Evolutionary conservation across 345 rosid genomes (phyloP).

Genomic region (Theobroma cacao): DNA sequence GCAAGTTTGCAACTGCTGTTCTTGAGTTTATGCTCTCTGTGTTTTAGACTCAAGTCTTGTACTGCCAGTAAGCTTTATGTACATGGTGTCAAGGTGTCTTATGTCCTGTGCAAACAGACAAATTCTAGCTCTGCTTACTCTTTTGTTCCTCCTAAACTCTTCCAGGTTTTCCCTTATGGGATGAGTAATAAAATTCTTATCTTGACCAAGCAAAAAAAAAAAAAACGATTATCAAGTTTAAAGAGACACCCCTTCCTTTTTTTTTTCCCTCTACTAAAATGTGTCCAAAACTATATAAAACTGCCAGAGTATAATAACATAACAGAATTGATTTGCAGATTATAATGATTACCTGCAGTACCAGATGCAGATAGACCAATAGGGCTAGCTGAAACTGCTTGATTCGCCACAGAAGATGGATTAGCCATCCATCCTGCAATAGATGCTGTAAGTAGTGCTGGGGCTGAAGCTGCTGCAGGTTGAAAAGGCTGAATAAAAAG

Average conservation of each 20-base stretch:
- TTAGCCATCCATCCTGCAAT: constrained; percentile 57
- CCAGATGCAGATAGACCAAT: constrained; percentile 38
- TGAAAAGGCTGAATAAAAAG: constrained; percentile 41
- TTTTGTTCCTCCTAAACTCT: no score
- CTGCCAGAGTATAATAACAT: neutral
- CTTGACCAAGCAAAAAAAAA: no score
- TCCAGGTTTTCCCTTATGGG: no score
- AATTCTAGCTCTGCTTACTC: no score
- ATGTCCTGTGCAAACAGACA: no score
- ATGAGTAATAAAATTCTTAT: no score
- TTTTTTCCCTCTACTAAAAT: neutral
- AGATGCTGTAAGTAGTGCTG: constrained; percentile 44
- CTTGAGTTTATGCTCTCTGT: no score
- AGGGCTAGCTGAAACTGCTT: constrained; percentile 39
- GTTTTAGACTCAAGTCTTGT: no score
- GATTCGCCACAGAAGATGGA: constrained; percentile 42
- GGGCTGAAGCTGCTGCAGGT: constrained; percentile 28
- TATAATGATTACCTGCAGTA: constrained; percentile 31
- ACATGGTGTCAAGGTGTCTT: no score
- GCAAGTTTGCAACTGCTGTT: no score
- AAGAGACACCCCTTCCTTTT: neutral
- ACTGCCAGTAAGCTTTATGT: no score
- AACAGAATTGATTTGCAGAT: neutral
- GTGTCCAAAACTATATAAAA: neutral
- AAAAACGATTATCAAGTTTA: neutral